Evolutionary conservation across 1,284 basidiomycete genomes (phyloP).

Genomic region (Lignosus rhinocerotis): DNA sequence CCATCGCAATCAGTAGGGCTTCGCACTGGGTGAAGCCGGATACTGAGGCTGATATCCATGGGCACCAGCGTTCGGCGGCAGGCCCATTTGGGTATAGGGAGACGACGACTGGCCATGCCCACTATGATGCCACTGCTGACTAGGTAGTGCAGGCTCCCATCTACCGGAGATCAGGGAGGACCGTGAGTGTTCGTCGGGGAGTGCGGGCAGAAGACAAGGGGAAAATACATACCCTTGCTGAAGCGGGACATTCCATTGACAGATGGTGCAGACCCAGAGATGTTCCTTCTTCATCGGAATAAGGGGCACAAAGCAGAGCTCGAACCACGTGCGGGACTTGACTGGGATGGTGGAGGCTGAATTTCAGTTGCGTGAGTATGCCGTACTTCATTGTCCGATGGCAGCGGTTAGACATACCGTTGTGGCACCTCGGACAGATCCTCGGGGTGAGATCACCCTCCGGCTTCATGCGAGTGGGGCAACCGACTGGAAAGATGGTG

Average conservation of each 20-base stretch:
- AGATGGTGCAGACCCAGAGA: conserved; percentile 55
- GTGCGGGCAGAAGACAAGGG: conserved; percentile 4
- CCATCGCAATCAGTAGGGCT: conserved; percentile 5
- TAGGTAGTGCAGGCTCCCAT: conserved; percentile 44
- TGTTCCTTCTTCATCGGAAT: conserved; percentile 45
- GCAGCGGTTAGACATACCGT: conserved; percentile 35
- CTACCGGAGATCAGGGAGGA: conserved; percentile 29
- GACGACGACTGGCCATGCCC: conserved; percentile 18
- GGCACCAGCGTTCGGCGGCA: conserved; percentile 24
- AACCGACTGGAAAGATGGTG: conserved; percentile 43
- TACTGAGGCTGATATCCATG: conserved; percentile 31
- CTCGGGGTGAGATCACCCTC: conserved; percentile 43
- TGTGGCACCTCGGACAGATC: conserved; percentile 52
- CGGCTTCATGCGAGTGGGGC: conserved; percentile 46
- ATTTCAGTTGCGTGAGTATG: background rate
- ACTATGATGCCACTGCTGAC: conserved; percentile 29
- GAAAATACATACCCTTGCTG: conserved; percentile 43
- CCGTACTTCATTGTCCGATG: background rate
- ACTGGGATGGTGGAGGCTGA: conserved; percentile 44
- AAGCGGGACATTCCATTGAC: conserved; percentile 47
- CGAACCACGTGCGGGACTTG: conserved; percentile 54
- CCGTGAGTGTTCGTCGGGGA: conserved; percentile 12
- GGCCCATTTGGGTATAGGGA: conserved; percentile 19
- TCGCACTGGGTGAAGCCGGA: conserved; percentile 22
- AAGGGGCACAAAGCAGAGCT: conserved; percentile 52